These are phyloP conservation scores for Aspergillus japonicus DNA, from an alignment of 2,329 filamentous ascomycete genomes.

Conservation along the genomic window DNA sequence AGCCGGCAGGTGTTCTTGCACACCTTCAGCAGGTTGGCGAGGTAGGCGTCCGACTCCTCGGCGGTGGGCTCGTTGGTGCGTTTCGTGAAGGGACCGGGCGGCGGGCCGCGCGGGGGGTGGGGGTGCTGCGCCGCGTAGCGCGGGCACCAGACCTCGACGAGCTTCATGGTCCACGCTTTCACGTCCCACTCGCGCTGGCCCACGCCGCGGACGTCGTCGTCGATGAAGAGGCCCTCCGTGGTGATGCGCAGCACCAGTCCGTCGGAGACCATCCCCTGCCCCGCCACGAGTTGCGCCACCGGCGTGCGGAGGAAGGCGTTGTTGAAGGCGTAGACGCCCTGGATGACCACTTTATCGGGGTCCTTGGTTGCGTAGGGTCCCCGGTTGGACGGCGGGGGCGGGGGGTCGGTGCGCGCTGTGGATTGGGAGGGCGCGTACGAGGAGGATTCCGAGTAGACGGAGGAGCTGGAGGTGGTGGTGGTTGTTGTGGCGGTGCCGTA, in stretches of 20 bases:
- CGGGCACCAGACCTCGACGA: conserved; percentile 82
- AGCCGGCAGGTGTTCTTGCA: conserved; percentile 65
- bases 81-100: conserved; percentile 41
- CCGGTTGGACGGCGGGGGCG: conserved; percentile 75
- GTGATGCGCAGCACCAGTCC: conserved; percentile 89
- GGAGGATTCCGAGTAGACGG: conserved; percentile 75
- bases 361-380: conserved; percentile 83
- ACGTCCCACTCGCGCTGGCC: conserved; percentile 98
- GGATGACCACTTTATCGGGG: conserved; percentile 93
- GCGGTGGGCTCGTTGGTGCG: conserved; percentile 55
- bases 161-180: conserved; percentile 95
- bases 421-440: conserved; percentile 84
- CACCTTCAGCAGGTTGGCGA: conserved; percentile 61
- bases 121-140: conserved; percentile 51
- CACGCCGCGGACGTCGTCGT: conserved; percentile 87
- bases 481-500: conserved; percentile 37
- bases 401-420: conserved; percentile 79
- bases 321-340: conserved; percentile 88
- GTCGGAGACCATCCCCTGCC: conserved; percentile 82
- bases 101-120: conserved; percentile 27
- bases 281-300: conserved; percentile 82
- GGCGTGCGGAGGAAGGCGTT: conserved; percentile 87
- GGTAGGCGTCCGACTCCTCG: conserved; percentile 66
- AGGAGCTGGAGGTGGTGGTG: conserved; percentile 62
- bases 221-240: conserved; percentile 92